Percentiles rank a stretch among this genome's conserved stretches.
Evolutionary conservation across 257 asterid genomes (phyloP).

Genomic region (Cinchona pubescens): DNA sequence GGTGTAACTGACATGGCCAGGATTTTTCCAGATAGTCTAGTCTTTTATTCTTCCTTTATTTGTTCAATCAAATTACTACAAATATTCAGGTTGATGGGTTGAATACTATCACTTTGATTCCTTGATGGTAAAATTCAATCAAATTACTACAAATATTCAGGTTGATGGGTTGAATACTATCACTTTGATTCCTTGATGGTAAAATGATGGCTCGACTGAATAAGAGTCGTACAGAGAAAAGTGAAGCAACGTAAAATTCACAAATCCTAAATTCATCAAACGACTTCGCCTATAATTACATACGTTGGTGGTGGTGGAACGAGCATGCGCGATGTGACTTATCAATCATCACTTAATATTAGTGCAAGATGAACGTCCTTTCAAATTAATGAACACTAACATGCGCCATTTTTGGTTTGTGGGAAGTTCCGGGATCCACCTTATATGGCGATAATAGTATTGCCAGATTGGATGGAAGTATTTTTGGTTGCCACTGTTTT

Average conservation of each 20-base stretch:
- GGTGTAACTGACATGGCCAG: background rate
- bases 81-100: background rate
- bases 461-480: background rate
- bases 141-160: background rate
- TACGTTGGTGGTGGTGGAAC: background rate
- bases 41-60: background rate
- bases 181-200: background rate
- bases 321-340: conserved; percentile 16
- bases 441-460: background rate
- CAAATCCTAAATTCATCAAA: background rate
- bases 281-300: background rate
- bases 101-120: background rate
- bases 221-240: background rate
- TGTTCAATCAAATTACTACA: background rate
- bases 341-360: background rate
- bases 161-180: background rate
- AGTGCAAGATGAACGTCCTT: background rate
- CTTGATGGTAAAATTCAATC: background rate
- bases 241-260: background rate
- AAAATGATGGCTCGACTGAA: background rate
- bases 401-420: background rate
- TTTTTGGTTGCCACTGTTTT: background rate
- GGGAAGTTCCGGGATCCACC: background rate
- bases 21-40: background rate
- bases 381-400: too few relatives aligned